phyloP scores from a whole-genome alignment of 2,329 filamentous ascomycete species.

The Monosporascus sp. region DNA sequence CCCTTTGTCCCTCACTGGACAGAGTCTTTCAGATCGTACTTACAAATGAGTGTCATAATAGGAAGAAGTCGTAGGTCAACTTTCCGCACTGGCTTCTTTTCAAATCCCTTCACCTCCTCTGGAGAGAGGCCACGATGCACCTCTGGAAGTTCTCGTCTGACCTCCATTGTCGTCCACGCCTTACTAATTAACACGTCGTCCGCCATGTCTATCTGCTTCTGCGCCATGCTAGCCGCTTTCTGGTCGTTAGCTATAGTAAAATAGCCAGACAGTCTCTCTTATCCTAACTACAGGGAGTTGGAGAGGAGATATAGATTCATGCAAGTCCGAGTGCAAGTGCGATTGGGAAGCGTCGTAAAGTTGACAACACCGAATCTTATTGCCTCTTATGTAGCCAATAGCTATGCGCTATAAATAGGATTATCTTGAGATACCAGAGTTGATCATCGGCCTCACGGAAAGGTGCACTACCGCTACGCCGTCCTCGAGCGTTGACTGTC shows the following conservation, averaged over 20 bases:
- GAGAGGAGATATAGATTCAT: background rate
- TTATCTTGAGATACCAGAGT: too few relatives aligned
- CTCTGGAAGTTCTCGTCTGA: background rate
- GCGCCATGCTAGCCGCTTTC: background rate
- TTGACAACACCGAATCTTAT: background rate
- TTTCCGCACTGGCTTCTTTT: constrained; percentile 5
- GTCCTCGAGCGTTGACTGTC: too few relatives aligned
- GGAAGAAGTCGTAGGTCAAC: constrained; percentile 2
- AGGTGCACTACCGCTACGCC: too few relatives aligned
- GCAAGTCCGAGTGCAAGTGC: background rate
- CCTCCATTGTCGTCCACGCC: background rate
- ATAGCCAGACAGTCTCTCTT: too few relatives aligned
- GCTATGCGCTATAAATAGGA: background rate
- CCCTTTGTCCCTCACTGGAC: too few relatives aligned
- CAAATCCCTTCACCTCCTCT: constrained; percentile 1
- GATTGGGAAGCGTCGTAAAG: background rate
- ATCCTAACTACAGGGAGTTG: too few relatives aligned
- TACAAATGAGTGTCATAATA: constrained; percentile 2
- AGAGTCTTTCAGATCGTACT: background rate
- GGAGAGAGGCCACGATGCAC: constrained; percentile 1
- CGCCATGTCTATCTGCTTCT: background rate
- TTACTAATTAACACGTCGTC: background rate
- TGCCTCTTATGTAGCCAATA: background rate
- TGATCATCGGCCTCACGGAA: background rate
- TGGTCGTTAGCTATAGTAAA: background rate